Evolutionary conservation across 108 stramenopile species (phyloP), one percentile per base, ranked within the genome.

Genomic region (Schizochytrium sp.): DNA sequence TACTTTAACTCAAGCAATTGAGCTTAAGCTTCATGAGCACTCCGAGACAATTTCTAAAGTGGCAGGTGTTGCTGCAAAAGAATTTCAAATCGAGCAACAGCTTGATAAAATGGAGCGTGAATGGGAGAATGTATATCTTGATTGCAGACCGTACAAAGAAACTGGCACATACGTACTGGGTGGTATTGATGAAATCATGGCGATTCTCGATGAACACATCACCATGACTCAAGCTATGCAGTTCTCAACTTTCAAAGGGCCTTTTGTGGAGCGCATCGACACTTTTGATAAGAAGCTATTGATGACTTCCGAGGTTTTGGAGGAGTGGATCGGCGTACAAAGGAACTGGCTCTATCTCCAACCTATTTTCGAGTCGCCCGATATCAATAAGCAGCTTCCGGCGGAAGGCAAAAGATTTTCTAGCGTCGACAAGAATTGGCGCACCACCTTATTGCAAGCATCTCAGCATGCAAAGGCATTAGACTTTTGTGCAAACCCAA

Each of bases 261-360:
- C 92, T 49, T 95, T 95, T 61, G 93, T 91, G 61, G 93, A 91
- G 42, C 89, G 92, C 40, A 93, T 93, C 55, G 92, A 93, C 61
- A 55, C 91, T 42, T 93, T 92, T 89, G 73, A 91, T 55, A 46
- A 38, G 3, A 91, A 53, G n/a, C 45, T 93, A 5, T 61, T 61
- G 50, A 72, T 72, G 15, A 92, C 91, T 46, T 91, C 92, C 8
- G 93, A 93, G 64, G 72, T 92, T 3, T 17, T 93, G 49, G 93
- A 93, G 50, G 93, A 92, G 91, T 93, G 93, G 93, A 72, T 92
- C 15, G 69, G 92, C 47, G 94, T 95, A 40, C 94, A 95, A 91
- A 88, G 94, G 56, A 93, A 93, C 91, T 95, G 94, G 94, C 91
- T 95, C 13, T 95, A 95, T 90, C 90, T 95, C 40, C 94, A 95